phyloP scores from a whole-genome alignment of 306 rosid species.

The Adenanthera pavonina region DNA sequence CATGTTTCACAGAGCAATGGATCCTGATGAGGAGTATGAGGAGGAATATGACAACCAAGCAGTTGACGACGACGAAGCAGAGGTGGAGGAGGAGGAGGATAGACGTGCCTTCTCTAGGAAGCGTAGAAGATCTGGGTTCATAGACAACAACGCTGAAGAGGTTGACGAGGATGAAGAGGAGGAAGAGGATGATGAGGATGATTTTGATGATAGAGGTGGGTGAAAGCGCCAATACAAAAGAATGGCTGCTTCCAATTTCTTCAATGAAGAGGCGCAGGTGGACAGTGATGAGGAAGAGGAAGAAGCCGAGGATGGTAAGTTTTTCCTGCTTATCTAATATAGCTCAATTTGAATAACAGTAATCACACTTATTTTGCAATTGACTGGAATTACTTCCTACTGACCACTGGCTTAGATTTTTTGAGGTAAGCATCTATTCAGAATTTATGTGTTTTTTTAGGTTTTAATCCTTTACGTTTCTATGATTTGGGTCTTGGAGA shows the following conservation, averaged over 20 bases:
- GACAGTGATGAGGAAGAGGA: conserved; percentile 88
- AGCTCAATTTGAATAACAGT: not conserved
- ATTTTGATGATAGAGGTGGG: conserved; percentile 41
- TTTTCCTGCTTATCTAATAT: not conserved
- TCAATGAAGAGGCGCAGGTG: conserved; percentile 80
- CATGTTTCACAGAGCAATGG: conserved; percentile 71
- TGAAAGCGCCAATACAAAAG: conserved; percentile 53
- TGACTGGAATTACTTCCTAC: conserved; percentile 17
- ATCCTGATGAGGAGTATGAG: conserved; percentile 70
- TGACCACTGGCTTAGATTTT: conserved; percentile 9
- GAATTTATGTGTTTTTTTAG: not conserved
- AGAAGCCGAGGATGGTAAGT: conserved; percentile 87
- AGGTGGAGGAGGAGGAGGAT: conserved; percentile 64
- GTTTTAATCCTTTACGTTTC: conserved; percentile 6
- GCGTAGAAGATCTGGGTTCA: conserved; percentile 66
- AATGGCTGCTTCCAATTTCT: conserved; percentile 59
- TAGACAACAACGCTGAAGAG: conserved; percentile 80
- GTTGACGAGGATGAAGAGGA: conserved; percentile 84
- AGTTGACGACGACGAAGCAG: conserved; percentile 63
- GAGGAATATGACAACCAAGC: conserved; percentile 58
- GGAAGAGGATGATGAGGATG: conserved; percentile 62
- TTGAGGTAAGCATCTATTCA: conserved; percentile 1
- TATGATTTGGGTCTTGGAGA: not conserved
- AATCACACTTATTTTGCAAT: not conserved
- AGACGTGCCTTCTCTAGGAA: conserved; percentile 54